A percentile compares a stretch with the other conserved stretches of the same genome.
Conservation (phyloP, 495 filamentous ascomycete species). For the Penicillium paxilli region DNA sequence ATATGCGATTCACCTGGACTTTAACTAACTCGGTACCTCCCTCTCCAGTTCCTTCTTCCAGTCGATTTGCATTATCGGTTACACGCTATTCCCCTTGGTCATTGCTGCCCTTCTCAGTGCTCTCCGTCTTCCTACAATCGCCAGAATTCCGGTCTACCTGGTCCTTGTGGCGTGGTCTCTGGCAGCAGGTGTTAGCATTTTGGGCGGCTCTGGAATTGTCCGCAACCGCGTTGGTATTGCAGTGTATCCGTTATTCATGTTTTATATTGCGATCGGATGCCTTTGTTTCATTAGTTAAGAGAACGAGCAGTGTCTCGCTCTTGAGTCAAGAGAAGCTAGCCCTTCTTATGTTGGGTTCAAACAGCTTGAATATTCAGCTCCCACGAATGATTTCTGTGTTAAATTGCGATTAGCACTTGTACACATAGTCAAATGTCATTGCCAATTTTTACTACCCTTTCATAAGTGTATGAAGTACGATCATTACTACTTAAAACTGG, state of each 20-base stretch:
- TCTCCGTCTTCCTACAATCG: conserved; percentile 70
- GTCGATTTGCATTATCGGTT: conserved; percentile 95
- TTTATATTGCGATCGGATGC: conserved; percentile 89
- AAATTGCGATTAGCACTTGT: conserved; percentile 9
- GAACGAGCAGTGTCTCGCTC: neutral
- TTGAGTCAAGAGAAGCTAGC: neutral
- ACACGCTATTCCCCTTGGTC: conserved; percentile 97
- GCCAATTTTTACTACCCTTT: neutral
- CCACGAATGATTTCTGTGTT: conserved; percentile 1
- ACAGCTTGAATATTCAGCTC: neutral
- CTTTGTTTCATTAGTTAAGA: conserved; percentile 93
- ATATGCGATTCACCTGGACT: neutral
- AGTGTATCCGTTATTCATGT: conserved; percentile 94
- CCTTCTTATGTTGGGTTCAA: neutral
- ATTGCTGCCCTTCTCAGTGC: conserved; percentile 89
- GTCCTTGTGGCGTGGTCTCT: conserved; percentile 88
- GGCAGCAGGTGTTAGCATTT: conserved; percentile 91
- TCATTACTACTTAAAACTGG: too few relatives aligned
- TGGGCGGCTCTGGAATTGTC: conserved; percentile 92
- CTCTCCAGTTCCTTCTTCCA: conserved; percentile 87
- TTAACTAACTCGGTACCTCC: conserved; percentile 19
- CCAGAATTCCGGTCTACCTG: conserved; percentile 85
- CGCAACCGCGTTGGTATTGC: conserved; percentile 93
- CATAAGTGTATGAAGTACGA: neutral
- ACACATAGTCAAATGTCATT: conserved; percentile 8